phyloP scores from a whole-genome alignment of 2,329 filamentous ascomycete genomes.

The Lasiodiplodia citricola region DNA sequence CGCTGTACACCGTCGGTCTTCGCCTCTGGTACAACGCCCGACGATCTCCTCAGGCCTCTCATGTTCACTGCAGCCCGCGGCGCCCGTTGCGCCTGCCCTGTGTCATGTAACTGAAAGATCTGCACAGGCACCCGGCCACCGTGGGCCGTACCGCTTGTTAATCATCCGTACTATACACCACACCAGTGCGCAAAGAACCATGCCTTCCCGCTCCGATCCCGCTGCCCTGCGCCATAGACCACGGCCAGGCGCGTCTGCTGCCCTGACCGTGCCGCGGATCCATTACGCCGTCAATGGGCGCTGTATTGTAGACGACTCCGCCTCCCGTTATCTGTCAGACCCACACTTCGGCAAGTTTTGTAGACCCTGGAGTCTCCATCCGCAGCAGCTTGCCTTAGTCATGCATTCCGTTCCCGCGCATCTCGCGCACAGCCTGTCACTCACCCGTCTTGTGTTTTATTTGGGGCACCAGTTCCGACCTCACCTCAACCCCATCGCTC shows the following conservation, averaged over 20 bases:
- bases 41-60: not conserved
- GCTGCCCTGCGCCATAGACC: not conserved
- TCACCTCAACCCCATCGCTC: not conserved
- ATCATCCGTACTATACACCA: not conserved
- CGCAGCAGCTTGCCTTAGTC: not conserved
- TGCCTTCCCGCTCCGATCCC: slow-evolving; percentile 1
- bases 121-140: slow-evolving; percentile 6
- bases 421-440: slow-evolving; percentile 3
- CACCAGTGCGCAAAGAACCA: not conserved
- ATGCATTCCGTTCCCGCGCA: slow-evolving; percentile 6
- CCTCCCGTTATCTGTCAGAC: not conserved
- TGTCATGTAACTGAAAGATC: not conserved
- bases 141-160: slow-evolving; percentile 21
- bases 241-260: not conserved
- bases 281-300: not conserved
- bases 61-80: not conserved
- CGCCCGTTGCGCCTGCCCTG: not conserved
- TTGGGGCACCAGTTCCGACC: not conserved
- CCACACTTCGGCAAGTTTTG: not conserved
- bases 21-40: not conserved
- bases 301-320: not conserved
- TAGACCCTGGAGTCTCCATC: slow-evolving; percentile 8
- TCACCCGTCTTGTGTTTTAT: slow-evolving; percentile 12
- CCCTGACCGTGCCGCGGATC: not conserved
- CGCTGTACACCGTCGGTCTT: not conserved